Evolutionary conservation across 768 basidiomycete species (phyloP), one percentile per base, ranked within the genome.

Genomic region (Suillus occidentalis): DNA sequence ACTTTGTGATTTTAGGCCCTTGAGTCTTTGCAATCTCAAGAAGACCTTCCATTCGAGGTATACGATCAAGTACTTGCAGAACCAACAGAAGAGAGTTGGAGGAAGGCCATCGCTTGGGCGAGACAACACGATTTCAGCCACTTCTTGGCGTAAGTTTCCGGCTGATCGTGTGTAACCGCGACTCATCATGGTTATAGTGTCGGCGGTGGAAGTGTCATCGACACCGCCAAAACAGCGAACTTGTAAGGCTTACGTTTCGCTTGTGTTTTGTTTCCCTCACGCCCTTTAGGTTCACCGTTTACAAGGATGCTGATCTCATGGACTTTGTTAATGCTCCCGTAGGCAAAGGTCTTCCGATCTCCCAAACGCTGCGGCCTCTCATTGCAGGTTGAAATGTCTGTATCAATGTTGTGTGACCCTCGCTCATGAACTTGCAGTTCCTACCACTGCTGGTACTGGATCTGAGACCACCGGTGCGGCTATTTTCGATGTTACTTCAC

Each of bases 241-340:
- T 71, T 99, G 86, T 92, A 73, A 60, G 83, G 70, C 20, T 47
- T 10, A 31, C 25, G 6, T 10, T 31, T 4, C 0, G 12, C 20
- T 60, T 18, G 3, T 56, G 9, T 57, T 18, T n/a, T 62, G 8
- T 57, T 13, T 25, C 10, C 8, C 61, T 67, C 49, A 73, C 63
- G 16, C 45, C 25, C 25, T 3, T 12, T 66, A 94, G 92, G 65
- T 96, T 95, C 76, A 84, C 91, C 0, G 92, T 93, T 13, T 98
- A 98, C 82, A 90, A 90, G 69, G 94, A 98, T 67, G 86, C 92
- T 1, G 93, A 97, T 72, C 80, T 98, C 12, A 91, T 95, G 80
- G 97, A 99, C 75, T 99, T 97, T 75, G 92, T 98, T 77, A 99
- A 98, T 73, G 95, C 97, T 1, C 97, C 97, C 0, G 82, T 98